phyloP scores from a whole-genome alignment of 768 basidiomycete genomes.

The Pisolithus microcarpus region DNA sequence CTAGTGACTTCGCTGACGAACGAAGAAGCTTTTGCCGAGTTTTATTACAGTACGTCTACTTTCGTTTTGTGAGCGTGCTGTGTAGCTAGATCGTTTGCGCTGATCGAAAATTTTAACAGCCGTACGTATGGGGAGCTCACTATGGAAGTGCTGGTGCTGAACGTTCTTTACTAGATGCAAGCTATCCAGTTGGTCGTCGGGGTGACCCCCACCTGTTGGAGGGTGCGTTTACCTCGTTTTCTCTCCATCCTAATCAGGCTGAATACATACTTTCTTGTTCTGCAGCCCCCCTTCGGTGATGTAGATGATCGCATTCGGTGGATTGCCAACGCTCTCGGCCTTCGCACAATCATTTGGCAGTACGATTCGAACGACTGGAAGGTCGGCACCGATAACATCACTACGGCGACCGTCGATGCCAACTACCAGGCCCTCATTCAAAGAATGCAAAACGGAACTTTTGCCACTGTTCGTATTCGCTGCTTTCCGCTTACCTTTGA shows the following conservation, averaged over 20 bases:
- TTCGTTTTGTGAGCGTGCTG: not conserved
- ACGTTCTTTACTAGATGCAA: conserved; percentile 33
- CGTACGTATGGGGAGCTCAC: conserved; percentile 11
- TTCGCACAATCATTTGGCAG: conserved; percentile 69
- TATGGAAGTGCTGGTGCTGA: not conserved
- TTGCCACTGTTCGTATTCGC: conserved; percentile 26
- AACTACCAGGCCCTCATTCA: conserved; percentile 51
- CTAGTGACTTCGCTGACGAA: conserved; percentile 55
- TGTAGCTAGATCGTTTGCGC: not conserved
- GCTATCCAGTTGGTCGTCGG: conserved; percentile 49
- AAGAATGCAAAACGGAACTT: conserved; percentile 38
- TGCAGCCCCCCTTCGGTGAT: conserved; percentile 60
- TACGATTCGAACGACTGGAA: conserved; percentile 73
- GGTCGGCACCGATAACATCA: conserved; percentile 41
- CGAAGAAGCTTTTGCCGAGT: conserved; percentile 65
- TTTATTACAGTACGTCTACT: conserved; percentile 56
- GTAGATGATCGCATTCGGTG: conserved; percentile 71
- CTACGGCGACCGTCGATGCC: conserved; percentile 39
- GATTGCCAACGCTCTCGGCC: conserved; percentile 58
- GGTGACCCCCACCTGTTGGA: conserved; percentile 55
- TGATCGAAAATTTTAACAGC: conserved; percentile 9
- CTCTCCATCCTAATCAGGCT: not conserved
- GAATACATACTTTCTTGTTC: no score
- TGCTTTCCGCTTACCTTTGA: not conserved
- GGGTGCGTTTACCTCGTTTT: conserved; percentile 29